Conservation (phyloP, 2,329 filamentous ascomycete genomes). For the Rachicladosporium sp. region DNA sequence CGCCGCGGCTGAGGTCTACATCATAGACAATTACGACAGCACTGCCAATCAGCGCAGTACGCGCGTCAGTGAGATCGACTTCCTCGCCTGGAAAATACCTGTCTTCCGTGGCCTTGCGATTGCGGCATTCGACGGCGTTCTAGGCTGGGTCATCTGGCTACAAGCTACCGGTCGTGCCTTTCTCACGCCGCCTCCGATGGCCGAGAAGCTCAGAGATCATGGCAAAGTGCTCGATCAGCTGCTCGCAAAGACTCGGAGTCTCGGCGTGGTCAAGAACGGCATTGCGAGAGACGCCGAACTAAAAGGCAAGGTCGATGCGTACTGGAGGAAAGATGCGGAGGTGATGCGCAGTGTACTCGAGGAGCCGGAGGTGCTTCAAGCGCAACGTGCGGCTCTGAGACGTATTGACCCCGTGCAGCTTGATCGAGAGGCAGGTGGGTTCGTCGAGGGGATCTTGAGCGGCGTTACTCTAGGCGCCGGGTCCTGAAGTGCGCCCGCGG, state of each 20-base stretch:
- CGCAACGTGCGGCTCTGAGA: constrained; percentile 52
- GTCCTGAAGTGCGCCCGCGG: no score
- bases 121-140: constrained; percentile 48
- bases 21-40: constrained; percentile 53
- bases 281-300: constrained; percentile 60
- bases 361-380: constrained; percentile 61
- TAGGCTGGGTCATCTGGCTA: constrained; percentile 60
- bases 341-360: constrained; percentile 66
- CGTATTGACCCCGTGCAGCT: no score
- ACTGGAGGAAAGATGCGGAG: constrained; percentile 69
- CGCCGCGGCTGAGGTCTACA: constrained; percentile 53
- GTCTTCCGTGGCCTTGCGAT: constrained; percentile 52
- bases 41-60: constrained; percentile 51
- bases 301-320: constrained; percentile 52
- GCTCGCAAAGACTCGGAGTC: constrained; percentile 56
- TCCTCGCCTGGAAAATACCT: constrained; percentile 59
- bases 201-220: constrained; percentile 53
- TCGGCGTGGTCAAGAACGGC: constrained; percentile 70
- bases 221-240: constrained; percentile 46
- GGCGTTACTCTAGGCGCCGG: no score
- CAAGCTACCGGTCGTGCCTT: constrained; percentile 72
- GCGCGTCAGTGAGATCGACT: constrained; percentile 49
- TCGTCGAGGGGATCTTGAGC: no score
- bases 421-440: no score
- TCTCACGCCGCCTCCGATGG: constrained; percentile 45